Base-by-base conservation (phyloP, 768 basidiomycete genomes). In the Grammothele lineata region DNA sequence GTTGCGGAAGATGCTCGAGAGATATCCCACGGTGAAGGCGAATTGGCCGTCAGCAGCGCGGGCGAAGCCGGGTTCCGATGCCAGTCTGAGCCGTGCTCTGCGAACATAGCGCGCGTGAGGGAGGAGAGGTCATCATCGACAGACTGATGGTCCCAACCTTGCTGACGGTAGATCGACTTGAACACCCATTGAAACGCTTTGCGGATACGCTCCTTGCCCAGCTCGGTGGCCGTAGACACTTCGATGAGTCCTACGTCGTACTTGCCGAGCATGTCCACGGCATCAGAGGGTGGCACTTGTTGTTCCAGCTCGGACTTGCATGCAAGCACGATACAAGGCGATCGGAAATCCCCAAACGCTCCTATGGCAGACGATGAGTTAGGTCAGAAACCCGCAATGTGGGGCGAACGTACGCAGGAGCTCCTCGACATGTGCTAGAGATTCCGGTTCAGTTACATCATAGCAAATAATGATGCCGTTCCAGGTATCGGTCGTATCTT, bases 391-490 rank as follows among this genome's bases (percentile, higher is more conserved):
- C n/a, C n/a, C n/a, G n/a, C n/a, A n/a, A n/a, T n/a, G n/a, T n/a
- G n/a, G n/a, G n/a, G n/a, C n/a, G 34, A 21, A 77, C 88, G 65
- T 60, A 93, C 92, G 74, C 25, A 94, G 71, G 39, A 90, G 73
- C 24, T 74, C 74, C 61, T 80, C 74, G 15, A 94, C 74, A 14
- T 80, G 82, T 14, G 64, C 64, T 57, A 89, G 84, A 18, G 91
- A 91, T 1, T 69, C 63, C 46, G 62, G 61, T 47, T 79, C 70
- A 1, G 80, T 77, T 9, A 83, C 77, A 66, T 93, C 88, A 64
- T 93, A 96, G 60, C 92, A 96, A 21, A 96, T 72, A 43, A 96
- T 76, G 12, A 85, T 79, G 0, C 86, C 95, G 53, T 92, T 84
- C 41, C 51, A 53, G 11, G 26, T 36, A 19, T 53, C 46, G 9